These are phyloP conservation scores for Globisporangium takayamanum DNA, from an alignment of 352 stramenopile genomes.

Conservation along the genomic window DNA sequence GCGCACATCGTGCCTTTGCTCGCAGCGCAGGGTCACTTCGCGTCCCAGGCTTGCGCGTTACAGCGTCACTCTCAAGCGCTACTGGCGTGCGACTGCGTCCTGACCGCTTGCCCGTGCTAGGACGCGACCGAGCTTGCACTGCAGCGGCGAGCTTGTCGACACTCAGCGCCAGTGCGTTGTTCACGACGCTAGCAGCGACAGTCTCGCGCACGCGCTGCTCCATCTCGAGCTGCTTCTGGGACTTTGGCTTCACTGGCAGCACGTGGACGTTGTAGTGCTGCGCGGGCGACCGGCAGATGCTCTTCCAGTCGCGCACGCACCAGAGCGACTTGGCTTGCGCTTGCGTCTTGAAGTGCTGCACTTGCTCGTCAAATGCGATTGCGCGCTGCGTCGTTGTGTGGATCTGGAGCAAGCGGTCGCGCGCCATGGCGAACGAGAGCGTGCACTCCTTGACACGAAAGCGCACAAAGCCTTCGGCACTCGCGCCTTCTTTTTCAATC, in stretches of 20 bases:
- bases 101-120: conserved; percentile 1
- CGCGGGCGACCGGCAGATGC: conserved; percentile 31
- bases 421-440: conserved; percentile 23
- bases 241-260: conserved; percentile 34
- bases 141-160: conserved; percentile 29
- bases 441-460: conserved; percentile 42
- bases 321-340: conserved; percentile 42
- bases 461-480: conserved; percentile 40
- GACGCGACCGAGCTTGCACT: background rate
- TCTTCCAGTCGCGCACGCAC: conserved; percentile 51
- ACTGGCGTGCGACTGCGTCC: conserved; percentile 5
- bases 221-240: conserved; percentile 31
- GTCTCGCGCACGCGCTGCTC: conserved; percentile 19
- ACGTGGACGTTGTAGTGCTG: conserved; percentile 49
- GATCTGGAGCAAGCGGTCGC: conserved; percentile 18
- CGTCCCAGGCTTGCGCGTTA: background rate
- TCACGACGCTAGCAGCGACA: conserved; percentile 26
- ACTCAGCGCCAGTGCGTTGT: conserved; percentile 25
- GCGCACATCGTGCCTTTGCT: conserved; percentile 16
- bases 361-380: conserved; percentile 29
- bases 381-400: conserved; percentile 28
- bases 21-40: conserved; percentile 1
- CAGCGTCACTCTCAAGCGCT: background rate
- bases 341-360: conserved; percentile 36
- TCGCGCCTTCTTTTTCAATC: conserved; percentile 47